Evolutionary conservation across 768 basidiomycete species (phyloP).

Genomic region (Mycena floridula): DNA sequence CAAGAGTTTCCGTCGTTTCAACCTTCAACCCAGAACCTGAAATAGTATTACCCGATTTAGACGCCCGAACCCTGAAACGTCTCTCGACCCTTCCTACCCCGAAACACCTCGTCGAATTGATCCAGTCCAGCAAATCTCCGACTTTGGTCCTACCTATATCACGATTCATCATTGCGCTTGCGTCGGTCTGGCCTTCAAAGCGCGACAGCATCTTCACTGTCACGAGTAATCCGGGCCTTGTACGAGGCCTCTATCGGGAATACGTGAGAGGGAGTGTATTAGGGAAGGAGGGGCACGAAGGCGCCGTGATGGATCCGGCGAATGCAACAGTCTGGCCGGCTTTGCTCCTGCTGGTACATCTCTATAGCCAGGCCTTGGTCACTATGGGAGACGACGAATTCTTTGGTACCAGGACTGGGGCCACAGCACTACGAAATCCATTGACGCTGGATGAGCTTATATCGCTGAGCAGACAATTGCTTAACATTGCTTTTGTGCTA

Average conservation of each 20-base stretch:
- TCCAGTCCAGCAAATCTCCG: constrained; percentile 31
- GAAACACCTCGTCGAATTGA: constrained; percentile 47
- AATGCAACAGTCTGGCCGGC: constrained; percentile 47
- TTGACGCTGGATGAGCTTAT: constrained; percentile 77
- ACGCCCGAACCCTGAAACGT: constrained; percentile 57
- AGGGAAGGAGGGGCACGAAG: constrained; percentile 40
- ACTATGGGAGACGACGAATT: constrained; percentile 98
- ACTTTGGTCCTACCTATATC: constrained; percentile 1
- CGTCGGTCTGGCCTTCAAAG: constrained; percentile 52
- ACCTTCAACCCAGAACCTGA: constrained; percentile 21
- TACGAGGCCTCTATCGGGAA: constrained; percentile 70
- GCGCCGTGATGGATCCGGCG: constrained; percentile 1
- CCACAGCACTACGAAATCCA: constrained; percentile 54
- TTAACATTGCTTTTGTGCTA: constrained; percentile 78
- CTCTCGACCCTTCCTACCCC: constrained; percentile 50
- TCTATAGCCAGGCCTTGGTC: constrained; percentile 79
- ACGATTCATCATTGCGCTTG: constrained; percentile 49
- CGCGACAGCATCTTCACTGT: constrained; percentile 54
- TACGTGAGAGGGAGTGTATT: constrained; percentile 28
- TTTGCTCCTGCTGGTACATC: constrained; percentile 70
- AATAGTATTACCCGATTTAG: constrained; percentile 39
- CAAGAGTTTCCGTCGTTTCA: constrained; percentile 34
- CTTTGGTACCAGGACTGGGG: constrained; percentile 34
- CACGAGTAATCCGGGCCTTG: constrained; percentile 48
- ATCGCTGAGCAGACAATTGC: constrained; percentile 66